Base-by-base conservation (phyloP, 805 yeast species). In the Myxozyma kluyveri region DNA sequence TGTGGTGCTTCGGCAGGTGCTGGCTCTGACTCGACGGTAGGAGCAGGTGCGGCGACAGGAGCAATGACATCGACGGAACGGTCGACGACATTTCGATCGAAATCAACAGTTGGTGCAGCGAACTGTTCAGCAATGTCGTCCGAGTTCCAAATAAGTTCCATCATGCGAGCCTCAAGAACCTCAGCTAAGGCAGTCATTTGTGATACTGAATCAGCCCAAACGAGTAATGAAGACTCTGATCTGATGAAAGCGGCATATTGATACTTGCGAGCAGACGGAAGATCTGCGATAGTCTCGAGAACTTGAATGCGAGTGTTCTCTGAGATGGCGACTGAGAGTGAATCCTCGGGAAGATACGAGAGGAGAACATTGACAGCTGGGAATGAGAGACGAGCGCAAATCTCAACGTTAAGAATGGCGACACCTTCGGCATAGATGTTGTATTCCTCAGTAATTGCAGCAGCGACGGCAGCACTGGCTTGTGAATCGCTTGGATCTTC, bases 251-350 rank as follows among this genome's bases (percentile, higher is more conserved):
- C 57, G 3, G 54, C 38, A 32, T 49, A 46, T 37, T 54, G 57
- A 35, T 46, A 42, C 36, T 46, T 49, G 7, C 57, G 44, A 7
- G 52, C 57, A 1, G 49, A 43, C 12, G 57, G 51, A n/a, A 54
- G 57, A 32, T 50, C 51, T 9, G 29, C 37, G 3, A 54, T n/a
- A n/a, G 37, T 29, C 4, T 54, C 51, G 19, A 54, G 43, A 7
- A 54, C 51, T 21, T 54, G 57, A 32, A 52, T 52, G 9, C 53
- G 49, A 3, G 57, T 37, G 42, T 49, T 49, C 26, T 52, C 57
- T 3, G 53, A 45, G 19, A 52, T 18, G 26, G 56, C 49, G 6
- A 52, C 40, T 18, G 56, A 42, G 7, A 24, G 29, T n/a, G 52
- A 51, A 19, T 42, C 44, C 7, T 6, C 33, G 6, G 52, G 48